A percentile compares a stretch with the other conserved stretches of the same genome.
Conservation (phyloP, 495 filamentous ascomycete species). For the Podospora tetraspora region DNA sequence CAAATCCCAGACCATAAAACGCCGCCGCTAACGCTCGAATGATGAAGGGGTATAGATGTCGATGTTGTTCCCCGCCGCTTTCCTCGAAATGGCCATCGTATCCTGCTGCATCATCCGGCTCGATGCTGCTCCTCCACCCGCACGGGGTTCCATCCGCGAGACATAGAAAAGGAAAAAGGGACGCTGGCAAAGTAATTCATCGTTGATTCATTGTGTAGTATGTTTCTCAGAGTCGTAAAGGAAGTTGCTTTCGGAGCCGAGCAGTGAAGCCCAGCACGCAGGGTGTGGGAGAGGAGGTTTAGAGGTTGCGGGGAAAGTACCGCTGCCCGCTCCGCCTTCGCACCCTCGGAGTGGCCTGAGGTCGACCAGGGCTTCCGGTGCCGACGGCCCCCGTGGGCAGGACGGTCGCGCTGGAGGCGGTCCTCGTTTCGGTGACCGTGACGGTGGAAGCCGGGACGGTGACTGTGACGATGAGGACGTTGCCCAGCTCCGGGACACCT, state of each 20-base stretch:
- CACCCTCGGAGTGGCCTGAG: not conserved
- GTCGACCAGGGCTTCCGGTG: not conserved
- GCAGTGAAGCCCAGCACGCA: not conserved
- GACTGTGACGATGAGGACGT: not conserved
- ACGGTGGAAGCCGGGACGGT: conserved; percentile 14
- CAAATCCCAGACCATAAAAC: not conserved
- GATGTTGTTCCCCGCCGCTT: not conserved
- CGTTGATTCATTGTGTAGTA: not conserved
- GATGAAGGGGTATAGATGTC: not conserved
- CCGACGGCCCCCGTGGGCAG: not conserved
- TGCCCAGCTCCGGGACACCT: not conserved
- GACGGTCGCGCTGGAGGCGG: conserved; percentile 15
- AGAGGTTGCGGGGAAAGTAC: not conserved
- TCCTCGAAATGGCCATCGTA: not conserved
- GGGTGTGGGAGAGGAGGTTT: not conserved
- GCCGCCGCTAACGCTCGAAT: not conserved
- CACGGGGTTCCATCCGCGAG: no score
- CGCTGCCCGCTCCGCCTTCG: not conserved
- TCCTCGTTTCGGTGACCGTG: conserved; percentile 20
- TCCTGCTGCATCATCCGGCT: not conserved
- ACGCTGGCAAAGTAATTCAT: not conserved
- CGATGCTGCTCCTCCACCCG: not conserved
- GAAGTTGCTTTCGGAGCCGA: not conserved
- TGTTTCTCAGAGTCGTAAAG: not conserved
- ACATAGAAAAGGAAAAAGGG: not conserved